These are phyloP conservation scores for Aphanomyces cochlioides DNA, from an alignment of 352 stramenopile genomes.

Conservation along the genomic window DNA sequence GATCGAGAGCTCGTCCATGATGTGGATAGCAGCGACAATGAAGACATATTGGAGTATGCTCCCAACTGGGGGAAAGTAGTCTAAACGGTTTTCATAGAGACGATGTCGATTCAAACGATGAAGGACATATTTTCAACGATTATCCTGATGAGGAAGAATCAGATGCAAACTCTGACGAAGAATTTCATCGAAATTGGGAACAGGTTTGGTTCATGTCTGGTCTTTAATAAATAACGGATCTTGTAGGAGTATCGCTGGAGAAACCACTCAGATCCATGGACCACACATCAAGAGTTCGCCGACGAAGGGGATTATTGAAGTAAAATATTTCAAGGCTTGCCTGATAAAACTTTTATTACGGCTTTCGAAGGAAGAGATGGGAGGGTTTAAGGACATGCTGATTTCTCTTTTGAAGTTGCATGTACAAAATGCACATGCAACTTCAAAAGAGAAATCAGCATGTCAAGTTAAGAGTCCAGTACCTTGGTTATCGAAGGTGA, in stretches of 20 bases:
- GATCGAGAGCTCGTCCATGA: slow-evolving; percentile 76
- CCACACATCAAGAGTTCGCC: background rate
- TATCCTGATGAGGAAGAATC: slow-evolving; percentile 78
- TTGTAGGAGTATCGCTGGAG: background rate
- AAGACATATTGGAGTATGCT: slow-evolving; percentile 46
- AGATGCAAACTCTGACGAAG: slow-evolving; percentile 36
- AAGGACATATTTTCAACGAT: slow-evolving; percentile 72
- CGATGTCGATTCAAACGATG: slow-evolving; percentile 80
- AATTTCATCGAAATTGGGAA: background rate
- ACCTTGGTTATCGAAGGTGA: no score
- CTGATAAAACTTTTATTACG: no score
- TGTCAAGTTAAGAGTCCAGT: no score
- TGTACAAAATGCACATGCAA: no score
- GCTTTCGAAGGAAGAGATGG: no score
- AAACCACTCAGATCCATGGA: background rate
- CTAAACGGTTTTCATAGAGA: slow-evolving; percentile 40
- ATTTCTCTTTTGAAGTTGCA: no score
- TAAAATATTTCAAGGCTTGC: no score
- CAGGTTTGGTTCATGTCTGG: background rate
- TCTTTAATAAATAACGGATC: background rate
- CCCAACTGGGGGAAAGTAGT: background rate
- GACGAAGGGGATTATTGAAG: background rate
- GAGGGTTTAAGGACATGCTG: no score
- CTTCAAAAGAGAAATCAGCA: no score
- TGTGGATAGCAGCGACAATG: slow-evolving; percentile 60